Evolutionary conservation across 2,329 filamentous ascomycete genomes (phyloP), one percentile per base, ranked within the genome.

Genomic region (Pyrenochaeta sp.): DNA sequence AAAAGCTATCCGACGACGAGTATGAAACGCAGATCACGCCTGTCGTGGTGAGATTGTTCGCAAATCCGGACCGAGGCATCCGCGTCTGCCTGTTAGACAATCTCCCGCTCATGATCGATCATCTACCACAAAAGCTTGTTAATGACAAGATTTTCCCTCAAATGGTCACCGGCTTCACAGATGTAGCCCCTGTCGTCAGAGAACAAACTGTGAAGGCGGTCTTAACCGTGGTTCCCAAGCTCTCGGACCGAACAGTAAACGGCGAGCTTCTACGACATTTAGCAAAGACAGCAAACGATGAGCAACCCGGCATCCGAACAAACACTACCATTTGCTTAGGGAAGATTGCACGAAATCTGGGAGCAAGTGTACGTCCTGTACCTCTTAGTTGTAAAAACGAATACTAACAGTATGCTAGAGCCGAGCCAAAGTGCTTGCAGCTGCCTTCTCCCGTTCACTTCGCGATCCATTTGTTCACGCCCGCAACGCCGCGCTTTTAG

Each of bases 251-350:
- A 37, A 91, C 91, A 7, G 90, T 98, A 67, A 99, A 99, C 67
- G 94, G 95, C 52, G 95, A 99, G 68, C 84, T 99, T 10, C 82
- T 99, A 24, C 91, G 91, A 68, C 90, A 96, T 72, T 84, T 99
- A 28, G 95, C 95, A 43, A 97, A 96, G 77, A 97, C 94, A 1
- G 93, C 95, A 45, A 99, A 98, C 69, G 95, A 99, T 62, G 95
- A 98, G 69, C 94, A 99, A 72, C 93, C 95, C 0, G 95, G 95
- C 0, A 99, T 99, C 65, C 88, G 95, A 61, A 99, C 95, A 8
- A 99, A 99, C 75, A 99, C 95, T 0, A 99, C 95, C 1, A 99
- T 99, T 54, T 98, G 94, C 74, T 81, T 99, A 0, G 95, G 95
- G 24, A 98, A 97, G 73, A 97, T 99, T 67, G 93, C 95, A 13